Percentiles rank a stretch among this genome's conserved stretches.
These are phyloP conservation scores for Blastobotrys malaysiensis DNA, from an alignment of 1,139 yeast genomes.

Conservation along the genomic window DNA sequence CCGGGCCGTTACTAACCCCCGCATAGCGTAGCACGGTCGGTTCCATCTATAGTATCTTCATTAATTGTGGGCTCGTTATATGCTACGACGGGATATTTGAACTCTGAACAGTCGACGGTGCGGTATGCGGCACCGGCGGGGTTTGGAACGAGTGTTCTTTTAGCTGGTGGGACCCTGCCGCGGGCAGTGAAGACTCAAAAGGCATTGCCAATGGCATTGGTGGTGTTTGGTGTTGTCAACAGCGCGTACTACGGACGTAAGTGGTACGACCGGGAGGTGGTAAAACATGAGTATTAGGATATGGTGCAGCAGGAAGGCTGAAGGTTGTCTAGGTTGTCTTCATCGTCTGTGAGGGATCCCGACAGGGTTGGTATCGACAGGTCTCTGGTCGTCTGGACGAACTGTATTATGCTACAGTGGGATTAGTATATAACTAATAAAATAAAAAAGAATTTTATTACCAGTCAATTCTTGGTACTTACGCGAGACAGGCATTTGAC, in stretches of 20 bases:
- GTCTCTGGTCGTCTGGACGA: conserved; percentile 18
- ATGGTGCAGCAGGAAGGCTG: not conserved
- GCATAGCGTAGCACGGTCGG: not conserved
- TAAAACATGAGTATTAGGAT: conserved; percentile 3
- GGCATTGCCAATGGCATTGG: conserved; percentile 68
- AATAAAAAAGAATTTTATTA: not conserved
- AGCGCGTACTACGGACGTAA: conserved; percentile 66
- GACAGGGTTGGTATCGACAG: conserved; percentile 19
- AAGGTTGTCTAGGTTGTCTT: conserved; percentile 12
- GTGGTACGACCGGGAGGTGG: conserved; percentile 44
- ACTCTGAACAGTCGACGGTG: not conserved
- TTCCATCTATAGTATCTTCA: not conserved
- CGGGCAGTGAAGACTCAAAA: conserved; percentile 61
- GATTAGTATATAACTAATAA: not conserved
- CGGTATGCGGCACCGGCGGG: not conserved
- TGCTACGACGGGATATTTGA: not conserved
- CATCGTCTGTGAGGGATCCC: conserved; percentile 19
- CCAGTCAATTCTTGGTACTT: conserved; percentile 1
- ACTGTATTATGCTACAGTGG: conserved; percentile 13
- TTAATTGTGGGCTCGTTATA: not conserved
- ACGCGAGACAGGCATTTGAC: conserved; percentile 54
- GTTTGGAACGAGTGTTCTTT: not conserved
- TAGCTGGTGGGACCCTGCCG: conserved; percentile 54
- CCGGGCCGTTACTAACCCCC: not conserved
- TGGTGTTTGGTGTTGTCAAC: conserved; percentile 59